These are phyloP conservation scores for Gynandropsis gynandra DNA, from an alignment of 345 rosid genomes.

Conservation along the genomic window DNA sequence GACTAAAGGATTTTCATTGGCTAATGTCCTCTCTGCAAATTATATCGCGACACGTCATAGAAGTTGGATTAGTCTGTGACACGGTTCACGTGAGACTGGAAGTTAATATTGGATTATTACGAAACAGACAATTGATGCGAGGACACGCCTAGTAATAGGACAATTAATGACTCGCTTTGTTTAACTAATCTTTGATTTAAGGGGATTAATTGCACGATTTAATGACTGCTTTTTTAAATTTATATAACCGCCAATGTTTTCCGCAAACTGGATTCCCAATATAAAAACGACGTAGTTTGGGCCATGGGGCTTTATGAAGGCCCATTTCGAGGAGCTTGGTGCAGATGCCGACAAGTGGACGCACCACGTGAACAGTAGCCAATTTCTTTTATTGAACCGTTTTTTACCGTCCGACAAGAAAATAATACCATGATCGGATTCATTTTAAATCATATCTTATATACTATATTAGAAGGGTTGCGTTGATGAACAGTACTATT, in stretches of 20 bases:
- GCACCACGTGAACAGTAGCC: no score
- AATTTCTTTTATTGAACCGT: no score
- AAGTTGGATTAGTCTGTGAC: conserved; percentile 13
- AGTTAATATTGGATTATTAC: no score
- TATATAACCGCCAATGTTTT: conserved; percentile 11
- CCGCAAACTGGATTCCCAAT: neutral
- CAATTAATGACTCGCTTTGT: conserved; percentile 14
- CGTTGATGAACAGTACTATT: no score
- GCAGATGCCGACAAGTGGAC: no score
- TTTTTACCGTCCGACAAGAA: no score
- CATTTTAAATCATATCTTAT: no score
- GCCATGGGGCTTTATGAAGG: conserved; percentile 13
- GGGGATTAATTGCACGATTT: conserved; percentile 3
- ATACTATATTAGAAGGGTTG: no score
- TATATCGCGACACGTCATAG: conserved; percentile 12
- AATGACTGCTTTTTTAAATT: conserved; percentile 5
- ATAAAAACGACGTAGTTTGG: conserved; percentile 5
- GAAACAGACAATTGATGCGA: neutral
- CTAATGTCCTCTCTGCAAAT: neutral
- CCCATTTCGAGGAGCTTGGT: no score
- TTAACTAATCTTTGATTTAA: neutral
- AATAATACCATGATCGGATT: no score
- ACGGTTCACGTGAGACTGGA: conserved; percentile 19
- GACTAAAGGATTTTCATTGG: neutral
- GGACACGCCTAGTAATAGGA: conserved; percentile 19